phyloP scores from a whole-genome alignment of 768 basidiomycete genomes.

The Solioccasus polychromus region DNA sequence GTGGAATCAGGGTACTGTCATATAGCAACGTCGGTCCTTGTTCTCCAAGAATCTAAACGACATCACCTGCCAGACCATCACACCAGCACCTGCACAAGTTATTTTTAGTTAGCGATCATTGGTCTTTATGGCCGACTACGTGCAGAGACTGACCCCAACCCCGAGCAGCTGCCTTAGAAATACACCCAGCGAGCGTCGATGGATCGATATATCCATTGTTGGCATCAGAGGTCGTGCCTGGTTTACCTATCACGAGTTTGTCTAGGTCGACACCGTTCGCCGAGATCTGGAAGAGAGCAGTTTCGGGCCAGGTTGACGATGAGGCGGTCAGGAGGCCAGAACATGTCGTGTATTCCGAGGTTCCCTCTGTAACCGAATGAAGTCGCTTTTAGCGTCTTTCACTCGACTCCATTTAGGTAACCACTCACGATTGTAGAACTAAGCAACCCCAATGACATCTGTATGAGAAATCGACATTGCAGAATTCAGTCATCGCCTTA shows the following conservation, averaged over 20 bases:
- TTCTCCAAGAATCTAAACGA: neutral
- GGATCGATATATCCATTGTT: conserved; percentile 57
- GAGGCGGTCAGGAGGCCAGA: conserved; percentile 38
- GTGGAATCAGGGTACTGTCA: conserved; percentile 38
- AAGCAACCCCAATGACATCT: neutral
- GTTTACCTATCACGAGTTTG: conserved; percentile 79
- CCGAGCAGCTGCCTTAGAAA: conserved; percentile 53
- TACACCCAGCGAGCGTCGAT: conserved; percentile 54
- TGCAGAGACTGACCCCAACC: conserved; percentile 59
- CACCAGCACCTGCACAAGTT: conserved; percentile 31
- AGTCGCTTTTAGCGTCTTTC: neutral
- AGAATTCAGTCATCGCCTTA: conserved; percentile 12
- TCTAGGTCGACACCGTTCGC: conserved; percentile 52
- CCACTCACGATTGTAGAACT: conserved; percentile 30
- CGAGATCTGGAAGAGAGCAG: conserved; percentile 47
- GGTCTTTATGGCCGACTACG: neutral
- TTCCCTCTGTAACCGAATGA: conserved; percentile 29
- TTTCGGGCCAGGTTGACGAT: conserved; percentile 40
- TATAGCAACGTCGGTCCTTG: neutral
- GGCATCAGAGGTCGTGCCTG: conserved; percentile 49
- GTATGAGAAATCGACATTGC: neutral
- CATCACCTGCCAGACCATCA: conserved; percentile 40
- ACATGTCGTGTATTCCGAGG: conserved; percentile 38
- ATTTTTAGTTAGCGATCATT: neutral
- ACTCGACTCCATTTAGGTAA: neutral